phyloP scores from a whole-genome alignment of 805 yeast genomes.

The Kazachstania kunashirensis region DNA sequence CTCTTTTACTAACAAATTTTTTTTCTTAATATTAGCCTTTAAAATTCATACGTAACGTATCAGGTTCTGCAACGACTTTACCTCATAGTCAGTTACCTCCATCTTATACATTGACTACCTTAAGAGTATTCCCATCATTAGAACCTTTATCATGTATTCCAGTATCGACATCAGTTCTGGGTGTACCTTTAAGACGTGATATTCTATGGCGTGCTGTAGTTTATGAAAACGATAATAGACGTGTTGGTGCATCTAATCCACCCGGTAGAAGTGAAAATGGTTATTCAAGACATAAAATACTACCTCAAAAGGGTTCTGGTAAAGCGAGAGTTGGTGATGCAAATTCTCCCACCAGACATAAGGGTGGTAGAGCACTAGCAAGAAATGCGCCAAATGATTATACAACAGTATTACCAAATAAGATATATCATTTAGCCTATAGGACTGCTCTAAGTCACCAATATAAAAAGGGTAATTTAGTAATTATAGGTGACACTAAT shows the following conservation, averaged over 20 bases:
- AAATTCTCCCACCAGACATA: constrained; percentile 83
- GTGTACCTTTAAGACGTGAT: constrained; percentile 78
- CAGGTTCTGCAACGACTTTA: not conserved
- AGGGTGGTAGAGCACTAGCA: constrained; percentile 84
- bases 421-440: constrained; percentile 66
- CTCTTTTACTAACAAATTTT: no score
- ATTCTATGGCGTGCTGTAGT: constrained; percentile 89
- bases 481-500: constrained; percentile 52
- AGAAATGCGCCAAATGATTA: constrained; percentile 85
- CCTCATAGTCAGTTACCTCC: constrained; percentile 42
- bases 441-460: constrained; percentile 75
- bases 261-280: constrained; percentile 82
- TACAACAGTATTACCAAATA: constrained; percentile 64
- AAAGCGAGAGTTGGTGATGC: constrained; percentile 94
- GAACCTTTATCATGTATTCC: constrained; percentile 77
- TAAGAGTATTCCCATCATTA: constrained; percentile 80
- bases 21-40: not conserved
- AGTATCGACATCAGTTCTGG: constrained; percentile 59
- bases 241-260: constrained; percentile 85
- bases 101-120: constrained; percentile 61
- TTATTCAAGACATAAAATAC: constrained; percentile 70
- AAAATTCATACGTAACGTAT: not conserved
- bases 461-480: constrained; percentile 65
- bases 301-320: constrained; percentile 91
- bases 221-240: constrained; percentile 77